phyloP scores from a whole-genome alignment of 305 asterid species.

The Euphrasia arctica region DNA sequence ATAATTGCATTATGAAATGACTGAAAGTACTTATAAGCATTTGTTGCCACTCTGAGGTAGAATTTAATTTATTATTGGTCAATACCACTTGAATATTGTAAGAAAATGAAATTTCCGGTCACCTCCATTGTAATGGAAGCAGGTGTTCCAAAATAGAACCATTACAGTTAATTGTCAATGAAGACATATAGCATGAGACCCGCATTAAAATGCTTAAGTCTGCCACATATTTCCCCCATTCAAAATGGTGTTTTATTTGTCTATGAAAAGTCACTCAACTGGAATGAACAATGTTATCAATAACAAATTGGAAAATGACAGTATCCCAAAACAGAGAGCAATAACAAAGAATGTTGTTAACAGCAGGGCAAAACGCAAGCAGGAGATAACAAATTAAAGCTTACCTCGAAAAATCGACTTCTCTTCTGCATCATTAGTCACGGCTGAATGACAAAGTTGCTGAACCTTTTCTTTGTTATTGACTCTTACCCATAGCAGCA shows the following conservation, averaged over 20 bases:
- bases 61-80: slow-evolving; percentile 12
- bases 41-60: slow-evolving; percentile 17
- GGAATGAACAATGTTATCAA: no score
- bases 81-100: slow-evolving; percentile 11
- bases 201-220: no score
- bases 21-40: slow-evolving; percentile 8
- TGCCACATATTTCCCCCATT: no score
- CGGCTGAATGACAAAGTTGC: slow-evolving; percentile 51
- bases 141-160: slow-evolving; percentile 12
- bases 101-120: slow-evolving; percentile 10
- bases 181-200: background rate
- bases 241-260: no score
- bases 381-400: slow-evolving; percentile 3
- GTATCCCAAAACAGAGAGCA: background rate
- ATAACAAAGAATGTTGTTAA: slow-evolving; percentile 8
- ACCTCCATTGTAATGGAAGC: slow-evolving; percentile 8
- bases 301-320: no score
- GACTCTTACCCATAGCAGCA: slow-evolving; percentile 63
- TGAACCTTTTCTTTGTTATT: slow-evolving; percentile 56
- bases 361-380: slow-evolving; percentile 14
- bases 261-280: no score
- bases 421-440: slow-evolving; percentile 46
- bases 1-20: background rate
- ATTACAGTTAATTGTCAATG: slow-evolving; percentile 5
- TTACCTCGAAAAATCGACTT: slow-evolving; percentile 57